A percentile compares a stretch with the other conserved stretches of the same genome.
These are phyloP conservation scores for Sophora flavescens DNA, from an alignment of 306 rosid species.

Conservation along the genomic window DNA sequence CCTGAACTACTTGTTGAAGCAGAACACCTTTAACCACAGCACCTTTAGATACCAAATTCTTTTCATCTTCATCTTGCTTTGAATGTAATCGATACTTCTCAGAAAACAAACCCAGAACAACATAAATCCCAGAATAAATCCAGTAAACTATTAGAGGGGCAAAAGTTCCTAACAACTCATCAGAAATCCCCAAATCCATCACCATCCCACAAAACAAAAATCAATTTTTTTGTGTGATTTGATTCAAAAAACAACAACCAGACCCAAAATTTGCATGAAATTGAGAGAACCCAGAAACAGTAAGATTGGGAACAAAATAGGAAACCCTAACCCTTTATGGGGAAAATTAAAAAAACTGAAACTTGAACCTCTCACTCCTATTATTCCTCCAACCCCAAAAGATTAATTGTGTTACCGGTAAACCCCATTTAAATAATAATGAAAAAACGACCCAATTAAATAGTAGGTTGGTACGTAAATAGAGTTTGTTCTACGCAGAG, in stretches of 20 bases:
- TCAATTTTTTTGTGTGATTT: not conserved
- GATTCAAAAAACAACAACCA: conserved; percentile 40
- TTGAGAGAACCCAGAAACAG: not conserved
- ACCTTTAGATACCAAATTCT: conserved; percentile 84
- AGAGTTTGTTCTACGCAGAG: conserved; percentile 39
- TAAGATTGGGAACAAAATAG: not conserved
- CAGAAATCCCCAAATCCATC: conserved; percentile 83
- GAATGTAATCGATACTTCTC: conserved; percentile 83
- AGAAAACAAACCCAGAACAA: conserved; percentile 62
- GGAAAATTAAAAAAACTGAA: not conserved
- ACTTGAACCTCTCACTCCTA: conserved; percentile 37
- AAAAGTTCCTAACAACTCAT: conserved; percentile 89
- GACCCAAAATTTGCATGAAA: conserved; percentile 42
- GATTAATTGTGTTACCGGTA: conserved; percentile 7
- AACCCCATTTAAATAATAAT: conserved; percentile 1
- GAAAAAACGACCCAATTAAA: conserved; percentile 20
- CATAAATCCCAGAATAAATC: conserved; percentile 84
- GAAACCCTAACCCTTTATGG: conserved; percentile 46
- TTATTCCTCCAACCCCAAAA: conserved; percentile 25
- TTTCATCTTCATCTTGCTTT: conserved; percentile 84
- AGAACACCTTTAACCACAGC: conserved; percentile 90
- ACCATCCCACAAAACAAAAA: conserved; percentile 29
- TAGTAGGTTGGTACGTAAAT: not conserved
- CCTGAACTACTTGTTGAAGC: conserved; percentile 84
- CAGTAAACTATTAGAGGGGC: conserved; percentile 85